phyloP scores from a whole-genome alignment of 129 eudicot species.

The Artemisia tridentata region DNA sequence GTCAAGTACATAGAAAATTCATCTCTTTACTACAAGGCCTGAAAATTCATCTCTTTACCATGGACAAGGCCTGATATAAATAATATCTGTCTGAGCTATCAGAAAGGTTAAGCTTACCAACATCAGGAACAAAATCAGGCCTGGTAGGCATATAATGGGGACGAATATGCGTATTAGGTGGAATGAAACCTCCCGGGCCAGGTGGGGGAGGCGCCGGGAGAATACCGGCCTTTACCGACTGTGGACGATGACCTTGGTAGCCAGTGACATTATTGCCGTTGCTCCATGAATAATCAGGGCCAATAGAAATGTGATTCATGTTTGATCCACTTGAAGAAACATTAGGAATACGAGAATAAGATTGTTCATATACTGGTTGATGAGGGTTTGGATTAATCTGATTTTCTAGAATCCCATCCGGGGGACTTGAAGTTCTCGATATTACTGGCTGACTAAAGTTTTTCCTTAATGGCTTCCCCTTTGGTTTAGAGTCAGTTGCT shows the following conservation, averaged over 20 bases:
- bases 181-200: conserved; percentile 44
- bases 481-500: too few relatives aligned
- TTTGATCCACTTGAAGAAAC: conserved; percentile 39
- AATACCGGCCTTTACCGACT: conserved; percentile 42
- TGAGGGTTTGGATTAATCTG: conserved; percentile 40
- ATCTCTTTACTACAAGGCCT: too few relatives aligned
- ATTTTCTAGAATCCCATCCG: conserved; percentile 43
- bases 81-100: too few relatives aligned
- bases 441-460: conserved; percentile 54
- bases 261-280: conserved; percentile 29
- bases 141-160: conserved; percentile 50
- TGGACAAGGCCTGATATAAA: too few relatives aligned
- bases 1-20: too few relatives aligned
- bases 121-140: too few relatives aligned
- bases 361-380: conserved; percentile 38
- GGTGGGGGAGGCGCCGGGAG: conserved; percentile 39
- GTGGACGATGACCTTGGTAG: conserved; percentile 48
- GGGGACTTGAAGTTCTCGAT: too few relatives aligned
- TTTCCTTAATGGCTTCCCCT: conserved; percentile 54
- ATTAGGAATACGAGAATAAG: conserved; percentile 38
- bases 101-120: too few relatives aligned
- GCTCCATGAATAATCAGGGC: conserved; percentile 40
- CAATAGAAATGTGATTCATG: conserved; percentile 33
- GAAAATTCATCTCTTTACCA: too few relatives aligned
- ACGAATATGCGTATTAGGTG: conserved; percentile 40